Evolutionary conservation across 2,329 filamentous ascomycete genomes (phyloP).

Genomic region (Aspergillus versicolor): DNA sequence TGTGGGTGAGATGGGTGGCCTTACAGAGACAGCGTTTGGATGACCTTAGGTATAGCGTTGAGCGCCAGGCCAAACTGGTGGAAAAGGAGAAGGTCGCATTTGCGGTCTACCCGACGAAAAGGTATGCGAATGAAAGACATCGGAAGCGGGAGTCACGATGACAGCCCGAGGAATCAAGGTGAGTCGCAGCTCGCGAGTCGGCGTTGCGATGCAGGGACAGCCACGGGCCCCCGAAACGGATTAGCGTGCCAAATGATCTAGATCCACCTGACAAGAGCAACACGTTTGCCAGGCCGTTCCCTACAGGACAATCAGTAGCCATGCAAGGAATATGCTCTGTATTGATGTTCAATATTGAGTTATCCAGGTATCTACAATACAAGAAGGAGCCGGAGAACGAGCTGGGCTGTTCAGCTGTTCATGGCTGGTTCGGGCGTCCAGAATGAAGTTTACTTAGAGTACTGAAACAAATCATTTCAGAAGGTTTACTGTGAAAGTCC

Average conservation of each 20-base stretch:
- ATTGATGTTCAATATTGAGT: background rate
- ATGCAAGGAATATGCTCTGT: background rate
- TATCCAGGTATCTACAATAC: background rate
- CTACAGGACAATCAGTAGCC: too few species aligned
- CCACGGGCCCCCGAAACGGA: background rate
- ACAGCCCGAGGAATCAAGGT: too few species aligned
- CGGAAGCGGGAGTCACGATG: too few species aligned
- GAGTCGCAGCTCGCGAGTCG: too few species aligned
- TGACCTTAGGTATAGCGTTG: too few species aligned
- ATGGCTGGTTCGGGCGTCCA: too few species aligned
- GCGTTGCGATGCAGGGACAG: background rate
- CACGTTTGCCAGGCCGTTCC: background rate
- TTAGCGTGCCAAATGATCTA: constrained; percentile 5
- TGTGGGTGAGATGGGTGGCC: too few species aligned
- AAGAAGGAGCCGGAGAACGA: background rate
- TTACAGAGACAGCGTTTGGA: too few species aligned
- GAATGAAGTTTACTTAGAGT: background rate
- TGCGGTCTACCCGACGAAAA: too few species aligned
- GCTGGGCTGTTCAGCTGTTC: background rate
- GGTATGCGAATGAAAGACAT: too few species aligned
- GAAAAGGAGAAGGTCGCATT: too few species aligned
- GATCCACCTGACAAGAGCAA: background rate
- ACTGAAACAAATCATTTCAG: background rate
- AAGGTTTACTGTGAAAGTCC: background rate
- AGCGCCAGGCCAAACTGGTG: too few species aligned